These are phyloP conservation scores for Trypanosoma caninum DNA, from an alignment of 208 protist genomes.

Conservation along the genomic window DNA sequence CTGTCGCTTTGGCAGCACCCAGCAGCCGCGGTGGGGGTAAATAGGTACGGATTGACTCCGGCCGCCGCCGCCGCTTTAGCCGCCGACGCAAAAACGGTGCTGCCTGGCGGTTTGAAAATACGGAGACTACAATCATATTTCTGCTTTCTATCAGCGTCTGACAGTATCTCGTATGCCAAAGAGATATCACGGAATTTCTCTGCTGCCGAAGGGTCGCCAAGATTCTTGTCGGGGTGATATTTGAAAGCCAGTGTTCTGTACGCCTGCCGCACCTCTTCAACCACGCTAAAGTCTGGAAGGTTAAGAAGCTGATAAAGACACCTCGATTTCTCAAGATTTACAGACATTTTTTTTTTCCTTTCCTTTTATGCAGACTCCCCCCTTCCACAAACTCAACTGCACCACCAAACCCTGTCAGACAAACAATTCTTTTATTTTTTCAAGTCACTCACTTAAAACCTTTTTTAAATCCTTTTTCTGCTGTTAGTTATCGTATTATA, in stretches of 20 bases:
- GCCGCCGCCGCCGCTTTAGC: no score
- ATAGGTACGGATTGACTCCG: no score
- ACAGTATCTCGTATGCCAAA: conserved; percentile 96
- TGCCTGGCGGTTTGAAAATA: conserved; percentile 24
- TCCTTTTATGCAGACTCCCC: no score
- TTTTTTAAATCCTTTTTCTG: not conserved
- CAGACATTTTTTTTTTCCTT: not conserved
- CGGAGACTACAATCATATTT: conserved; percentile 95
- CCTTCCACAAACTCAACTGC: no score
- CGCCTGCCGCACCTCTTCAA: conserved; percentile 87
- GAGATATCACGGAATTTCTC: conserved; percentile 89
- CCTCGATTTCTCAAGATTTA: conserved; percentile 25
- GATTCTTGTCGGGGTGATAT: conserved; percentile 96
- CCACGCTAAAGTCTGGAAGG: conserved; percentile 77
- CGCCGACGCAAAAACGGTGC: conserved; percentile 6
- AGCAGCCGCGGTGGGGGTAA: no score
- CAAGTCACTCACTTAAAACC: no score
- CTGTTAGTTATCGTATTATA: not conserved
- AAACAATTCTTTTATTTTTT: no score
- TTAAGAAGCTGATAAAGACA: conserved; percentile 85
- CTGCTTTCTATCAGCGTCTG: conserved; percentile 87
- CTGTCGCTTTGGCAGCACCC: not conserved
- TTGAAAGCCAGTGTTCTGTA: conserved; percentile 93
- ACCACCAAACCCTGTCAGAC: no score
- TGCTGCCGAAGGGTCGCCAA: conserved; percentile 64